Base-by-base conservation (phyloP, 805 yeast species). In the Ogataea haglerorum region DNA sequence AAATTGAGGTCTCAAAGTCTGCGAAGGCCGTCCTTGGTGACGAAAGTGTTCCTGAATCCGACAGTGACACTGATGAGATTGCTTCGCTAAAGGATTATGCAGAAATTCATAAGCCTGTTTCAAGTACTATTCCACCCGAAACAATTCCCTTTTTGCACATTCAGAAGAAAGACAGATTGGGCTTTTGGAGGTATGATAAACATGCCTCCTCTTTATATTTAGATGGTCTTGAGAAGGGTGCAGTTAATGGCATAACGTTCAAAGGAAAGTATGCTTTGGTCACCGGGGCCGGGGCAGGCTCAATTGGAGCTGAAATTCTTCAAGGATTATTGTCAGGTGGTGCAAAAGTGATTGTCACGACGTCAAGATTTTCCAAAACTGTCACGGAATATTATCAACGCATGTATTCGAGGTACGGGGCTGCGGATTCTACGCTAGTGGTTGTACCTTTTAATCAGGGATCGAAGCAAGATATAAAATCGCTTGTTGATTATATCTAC, bases 391-490 rank as follows among this genome's bases (percentile, higher is more conserved):
- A 81, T 71, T 93, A 90, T 72, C 99, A 93, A 73, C 75, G 85
- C 48, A 75, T 91, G 72, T 95, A 93, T 68, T 82, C 96, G 37
- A 82, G 91, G 59, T 84, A 76, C 57, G 99, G 99, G 70, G 86
- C 96, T 42, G 67, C 85, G 49, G 97, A 96, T 30, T 85, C 96
- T 36, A 80, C 90, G 49, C 76, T 93, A 64, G 85, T 88, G 55
- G 97, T 93, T 51, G 99, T 93, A 55, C 99, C 99, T 53, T 93
- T 93, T 76, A 93, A 93, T 75, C 99, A 93, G 73, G 99, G 95
- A 65, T 89, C 97, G 29, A 85, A 83, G 60, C 88, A 83, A 63
- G 99, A 93, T 68, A 95, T 89, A 49, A 84, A 85, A 55, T 84
- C 90, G 36, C 78, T 93, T 51, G 75, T 90, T 44, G 75, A 81